phyloP scores from a whole-genome alignment of 306 rosid genomes.

The Castanopsis chinensis region DNA sequence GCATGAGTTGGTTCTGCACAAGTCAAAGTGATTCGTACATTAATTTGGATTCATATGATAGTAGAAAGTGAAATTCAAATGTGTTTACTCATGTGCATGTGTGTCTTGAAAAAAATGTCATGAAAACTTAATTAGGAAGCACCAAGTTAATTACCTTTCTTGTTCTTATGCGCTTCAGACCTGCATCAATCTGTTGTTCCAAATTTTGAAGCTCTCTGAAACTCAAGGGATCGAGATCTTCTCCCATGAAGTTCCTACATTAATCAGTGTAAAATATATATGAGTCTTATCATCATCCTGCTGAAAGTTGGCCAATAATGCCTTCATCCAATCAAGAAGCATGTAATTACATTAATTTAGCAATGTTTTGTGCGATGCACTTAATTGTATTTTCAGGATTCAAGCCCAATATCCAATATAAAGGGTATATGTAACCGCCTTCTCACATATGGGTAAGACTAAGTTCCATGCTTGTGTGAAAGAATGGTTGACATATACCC shows the following conservation, averaged over 20 bases:
- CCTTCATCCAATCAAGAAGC: neutral
- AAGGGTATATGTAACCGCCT: no score
- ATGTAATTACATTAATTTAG: neutral
- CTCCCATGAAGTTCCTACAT: conserved; percentile 58
- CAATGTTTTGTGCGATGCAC: neutral
- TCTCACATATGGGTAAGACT: no score
- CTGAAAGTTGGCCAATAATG: neutral
- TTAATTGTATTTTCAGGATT: neutral
- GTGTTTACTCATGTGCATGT: neutral
- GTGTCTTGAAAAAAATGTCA: neutral
- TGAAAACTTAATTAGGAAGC: neutral
- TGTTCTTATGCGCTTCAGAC: conserved; percentile 69
- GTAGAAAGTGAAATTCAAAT: neutral
- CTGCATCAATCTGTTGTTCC: conserved; percentile 68
- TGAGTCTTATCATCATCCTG: neutral
- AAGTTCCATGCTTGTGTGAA: no score
- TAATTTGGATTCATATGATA: neutral
- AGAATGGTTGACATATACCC: no score
- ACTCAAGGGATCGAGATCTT: conserved; percentile 57
- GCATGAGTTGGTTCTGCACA: conserved; percentile 78
- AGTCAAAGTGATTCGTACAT: neutral
- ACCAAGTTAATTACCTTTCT: conserved; percentile 50
- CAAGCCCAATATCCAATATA: neutral
- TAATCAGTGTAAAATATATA: conserved; percentile 6
- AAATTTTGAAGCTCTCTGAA: conserved; percentile 72